Evolutionary conservation across 306 rosid genomes (phyloP), one percentile per base, ranked within the genome.

Genomic region (Oemleria cerasiformis): DNA sequence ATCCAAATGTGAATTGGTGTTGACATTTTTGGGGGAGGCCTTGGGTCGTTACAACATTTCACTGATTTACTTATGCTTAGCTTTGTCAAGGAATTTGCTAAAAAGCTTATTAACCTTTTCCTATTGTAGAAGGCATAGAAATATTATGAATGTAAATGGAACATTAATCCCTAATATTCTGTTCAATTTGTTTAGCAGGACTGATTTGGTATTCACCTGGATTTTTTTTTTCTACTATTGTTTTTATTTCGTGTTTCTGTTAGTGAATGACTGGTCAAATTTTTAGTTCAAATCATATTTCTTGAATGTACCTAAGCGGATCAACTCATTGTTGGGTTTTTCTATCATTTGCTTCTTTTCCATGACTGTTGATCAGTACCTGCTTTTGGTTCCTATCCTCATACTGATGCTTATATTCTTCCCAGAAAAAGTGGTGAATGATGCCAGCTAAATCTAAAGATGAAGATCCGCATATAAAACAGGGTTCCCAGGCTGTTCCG

Each of bases 401-500:
- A 39, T 21, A 55, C 64, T 5, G 17, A 41, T 30, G 68, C 70
- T 41, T 75, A 36, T 48, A 1, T 49, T 49, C 15, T 48, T 14
- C 83, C 20, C 45, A 80, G 84, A 66, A 69, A 75, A 75, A 74
- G 72, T 72, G 66, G 80, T 76, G 76, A 81, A 92, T 57, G 78
- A 89, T 89, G 97, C 93, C 88, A 14, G 86, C 86, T 39, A 86
- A 86, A 79, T 83, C 91, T 57, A 89, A 86, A 48, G 74, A 62
- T 43, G 88, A 75, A 68, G 84, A 83, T 40, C 73, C 67, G 56
- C 76, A 74, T 40, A 57, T 65, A 53, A 72, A 80, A 56, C 81
- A 67, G 2, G 68, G 84, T 5, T 74, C 73, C 12, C 77, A 80
- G 71, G 66, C 72, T 68, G 75, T 62, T 75, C 82, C 86, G 67